Evolutionary conservation across 805 yeast genomes (phyloP).

Genomic region (Komagataella mondaviorum): DNA sequence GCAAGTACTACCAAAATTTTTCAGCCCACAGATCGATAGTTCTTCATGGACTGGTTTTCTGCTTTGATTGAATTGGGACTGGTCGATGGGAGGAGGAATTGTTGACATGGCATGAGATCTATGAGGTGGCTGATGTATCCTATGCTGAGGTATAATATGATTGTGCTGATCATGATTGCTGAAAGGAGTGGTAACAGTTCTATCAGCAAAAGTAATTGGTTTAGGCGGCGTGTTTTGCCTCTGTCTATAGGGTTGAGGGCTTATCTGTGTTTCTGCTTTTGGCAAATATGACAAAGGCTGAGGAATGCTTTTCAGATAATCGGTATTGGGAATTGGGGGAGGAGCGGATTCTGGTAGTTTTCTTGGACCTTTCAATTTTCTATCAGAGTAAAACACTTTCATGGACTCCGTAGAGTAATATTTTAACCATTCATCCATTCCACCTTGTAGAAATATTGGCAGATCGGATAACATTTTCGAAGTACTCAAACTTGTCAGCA

Average conservation of each 20-base stretch:
- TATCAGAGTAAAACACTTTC: background rate
- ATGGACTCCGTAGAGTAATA: constrained; percentile 9
- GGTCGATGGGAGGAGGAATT: background rate
- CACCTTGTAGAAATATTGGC: constrained; percentile 25
- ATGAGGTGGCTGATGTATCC: background rate
- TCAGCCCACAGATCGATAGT: constrained; percentile 43
- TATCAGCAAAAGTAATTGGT: background rate
- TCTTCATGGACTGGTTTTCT: constrained; percentile 18
- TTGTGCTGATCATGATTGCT: background rate
- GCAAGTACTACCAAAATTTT: constrained; percentile 63
- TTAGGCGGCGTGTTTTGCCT: background rate
- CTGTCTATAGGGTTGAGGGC: background rate
- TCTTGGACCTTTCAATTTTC: background rate
- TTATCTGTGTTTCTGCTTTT: background rate
- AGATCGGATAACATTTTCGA: constrained; percentile 5
- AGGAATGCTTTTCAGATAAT: constrained; percentile 2
- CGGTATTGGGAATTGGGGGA: constrained; percentile 3
- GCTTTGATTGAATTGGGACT: background rate
- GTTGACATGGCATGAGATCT: background rate
- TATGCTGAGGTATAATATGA: background rate
- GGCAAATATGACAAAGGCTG: background rate
- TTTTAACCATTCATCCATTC: constrained; percentile 29
- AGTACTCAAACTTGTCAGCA: constrained; percentile 5
- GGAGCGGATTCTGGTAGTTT: constrained; percentile 3
- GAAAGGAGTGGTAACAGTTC: background rate